A percentile compares a stretch with the other conserved stretches of the same genome.
phyloP scores from a whole-genome alignment of 1,284 basidiomycete species.

The Moniliophthora roreri region DNA sequence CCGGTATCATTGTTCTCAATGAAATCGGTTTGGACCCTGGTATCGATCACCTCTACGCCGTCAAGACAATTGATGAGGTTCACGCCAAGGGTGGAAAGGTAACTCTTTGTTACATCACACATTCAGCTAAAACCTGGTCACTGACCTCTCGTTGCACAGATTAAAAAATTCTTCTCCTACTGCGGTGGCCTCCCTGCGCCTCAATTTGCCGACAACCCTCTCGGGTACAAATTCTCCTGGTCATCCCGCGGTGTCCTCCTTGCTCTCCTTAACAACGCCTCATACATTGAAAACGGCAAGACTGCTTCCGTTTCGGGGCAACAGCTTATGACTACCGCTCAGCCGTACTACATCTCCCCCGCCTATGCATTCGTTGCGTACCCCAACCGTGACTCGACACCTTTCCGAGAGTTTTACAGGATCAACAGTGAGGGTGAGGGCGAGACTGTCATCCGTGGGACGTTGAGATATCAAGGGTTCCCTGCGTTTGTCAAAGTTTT shows the following conservation, averaged over 20 bases:
- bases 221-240: conserved; percentile 99
- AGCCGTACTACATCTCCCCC: conserved; percentile 95
- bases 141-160: conserved; percentile 37
- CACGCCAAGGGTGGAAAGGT: conserved; percentile 95
- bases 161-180: conserved; percentile 95
- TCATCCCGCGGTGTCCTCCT: conserved; percentile 95
- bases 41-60: conserved; percentile 93
- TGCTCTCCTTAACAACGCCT: conserved; percentile 90
- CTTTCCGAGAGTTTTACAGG: conserved; percentile 85
- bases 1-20: conserved; percentile 95
- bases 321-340: conserved; percentile 86
- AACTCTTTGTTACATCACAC: conserved; percentile 14
- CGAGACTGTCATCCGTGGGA: conserved; percentile 91
- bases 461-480: conserved; percentile 97
- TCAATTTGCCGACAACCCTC: conserved; percentile 88
- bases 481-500: conserved; percentile 93
- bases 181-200: conserved; percentile 96
- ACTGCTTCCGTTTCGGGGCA: conserved; percentile 62
- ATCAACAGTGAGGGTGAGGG: conserved; percentile 77
- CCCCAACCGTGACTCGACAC: conserved; percentile 94
- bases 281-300: conserved; percentile 74
- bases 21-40: conserved; percentile 98
- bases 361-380: conserved; percentile 97
- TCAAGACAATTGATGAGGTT: conserved; percentile 96
- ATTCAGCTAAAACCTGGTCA: not conserved